Percentiles rank a stretch among this genome's conserved stretches.
phyloP scores from a whole-genome alignment of 305 asterid genomes.

The Salvia sclarea region DNA sequence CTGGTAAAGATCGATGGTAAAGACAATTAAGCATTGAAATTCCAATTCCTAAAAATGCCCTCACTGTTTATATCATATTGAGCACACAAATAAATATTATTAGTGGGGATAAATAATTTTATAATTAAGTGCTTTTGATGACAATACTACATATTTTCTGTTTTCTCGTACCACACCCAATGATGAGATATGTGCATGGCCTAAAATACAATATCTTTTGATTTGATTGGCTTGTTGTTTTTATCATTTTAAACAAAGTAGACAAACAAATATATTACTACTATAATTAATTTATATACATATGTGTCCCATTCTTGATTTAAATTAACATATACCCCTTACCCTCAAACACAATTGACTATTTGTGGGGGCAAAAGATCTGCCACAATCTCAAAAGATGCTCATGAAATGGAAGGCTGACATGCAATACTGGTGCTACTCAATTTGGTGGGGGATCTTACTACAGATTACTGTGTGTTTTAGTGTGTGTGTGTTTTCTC shows the following conservation, averaged over 20 bases:
- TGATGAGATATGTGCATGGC: slow-evolving; percentile 28
- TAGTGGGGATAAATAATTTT: slow-evolving; percentile 21
- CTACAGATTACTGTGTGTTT: slow-evolving; percentile 1
- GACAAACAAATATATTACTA: background rate
- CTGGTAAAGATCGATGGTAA: slow-evolving; percentile 48
- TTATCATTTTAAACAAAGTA: background rate
- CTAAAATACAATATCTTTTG: slow-evolving; percentile 9
- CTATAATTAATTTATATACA: background rate
- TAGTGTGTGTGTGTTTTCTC: background rate
- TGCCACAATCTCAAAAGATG: slow-evolving; percentile 37
- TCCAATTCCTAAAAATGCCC: slow-evolving; percentile 42
- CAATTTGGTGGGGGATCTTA: slow-evolving; percentile 25
- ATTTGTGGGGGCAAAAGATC: slow-evolving; percentile 41
- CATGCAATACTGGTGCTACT: slow-evolving; percentile 10
- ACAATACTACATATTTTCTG: background rate
- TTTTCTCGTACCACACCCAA: slow-evolving; percentile 35
- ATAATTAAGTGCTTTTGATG: slow-evolving; percentile 27
- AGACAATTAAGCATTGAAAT: slow-evolving; percentile 35
- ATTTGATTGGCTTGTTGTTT: background rate
- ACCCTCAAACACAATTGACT: slow-evolving; percentile 20
- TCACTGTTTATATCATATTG: slow-evolving; percentile 2
- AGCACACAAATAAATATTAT: slow-evolving; percentile 7
- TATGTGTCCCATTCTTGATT: slow-evolving; percentile 20
- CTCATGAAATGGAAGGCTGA: slow-evolving; percentile 32
- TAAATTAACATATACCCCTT: slow-evolving; percentile 5